phyloP scores from a whole-genome alignment of 2,329 filamentous ascomycete species.

The Colletotrichum chlorophyti region DNA sequence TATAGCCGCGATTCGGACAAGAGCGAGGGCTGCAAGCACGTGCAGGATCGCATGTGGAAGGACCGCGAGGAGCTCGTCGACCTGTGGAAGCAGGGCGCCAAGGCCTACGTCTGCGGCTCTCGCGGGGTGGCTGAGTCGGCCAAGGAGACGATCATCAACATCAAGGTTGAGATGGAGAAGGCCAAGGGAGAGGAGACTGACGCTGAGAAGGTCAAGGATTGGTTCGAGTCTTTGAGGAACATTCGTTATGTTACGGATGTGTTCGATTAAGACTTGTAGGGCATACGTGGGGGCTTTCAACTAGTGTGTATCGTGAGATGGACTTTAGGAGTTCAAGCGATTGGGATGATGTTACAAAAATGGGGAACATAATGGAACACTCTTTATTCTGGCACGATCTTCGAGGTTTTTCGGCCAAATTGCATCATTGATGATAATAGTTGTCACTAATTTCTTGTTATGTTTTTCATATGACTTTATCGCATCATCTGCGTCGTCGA shows the following conservation, averaged over 20 bases:
- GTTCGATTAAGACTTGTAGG: slow-evolving; percentile 51
- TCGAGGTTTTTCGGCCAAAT: too few relatives aligned
- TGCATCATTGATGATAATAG: too few relatives aligned
- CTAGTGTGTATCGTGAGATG: too few relatives aligned
- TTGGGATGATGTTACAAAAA: too few relatives aligned
- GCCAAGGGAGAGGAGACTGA: slow-evolving; percentile 38
- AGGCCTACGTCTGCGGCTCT: slow-evolving; percentile 69
- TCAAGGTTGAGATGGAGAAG: slow-evolving; percentile 35
- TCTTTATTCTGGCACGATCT: too few relatives aligned
- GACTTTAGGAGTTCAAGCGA: not conserved
- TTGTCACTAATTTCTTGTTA: too few relatives aligned
- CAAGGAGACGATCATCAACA: slow-evolving; percentile 37
- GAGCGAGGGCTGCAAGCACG: slow-evolving; percentile 55
- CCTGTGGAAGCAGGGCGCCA: slow-evolving; percentile 49
- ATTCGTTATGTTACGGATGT: slow-evolving; percentile 68
- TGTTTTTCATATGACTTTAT: too few relatives aligned
- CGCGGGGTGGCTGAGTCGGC: slow-evolving; percentile 50
- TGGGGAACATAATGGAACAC: too few relatives aligned
- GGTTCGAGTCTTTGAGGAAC: slow-evolving; percentile 59
- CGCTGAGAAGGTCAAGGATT: slow-evolving; percentile 49
- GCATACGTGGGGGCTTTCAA: not conserved
- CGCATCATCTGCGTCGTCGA: too few relatives aligned
- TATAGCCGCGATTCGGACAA: slow-evolving; percentile 51
- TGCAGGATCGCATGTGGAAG: slow-evolving; percentile 51
- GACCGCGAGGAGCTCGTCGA: slow-evolving; percentile 38